Evolutionary conservation across 1,284 basidiomycete genomes (phyloP).

Genomic region (Cryptococcus sp.): DNA sequence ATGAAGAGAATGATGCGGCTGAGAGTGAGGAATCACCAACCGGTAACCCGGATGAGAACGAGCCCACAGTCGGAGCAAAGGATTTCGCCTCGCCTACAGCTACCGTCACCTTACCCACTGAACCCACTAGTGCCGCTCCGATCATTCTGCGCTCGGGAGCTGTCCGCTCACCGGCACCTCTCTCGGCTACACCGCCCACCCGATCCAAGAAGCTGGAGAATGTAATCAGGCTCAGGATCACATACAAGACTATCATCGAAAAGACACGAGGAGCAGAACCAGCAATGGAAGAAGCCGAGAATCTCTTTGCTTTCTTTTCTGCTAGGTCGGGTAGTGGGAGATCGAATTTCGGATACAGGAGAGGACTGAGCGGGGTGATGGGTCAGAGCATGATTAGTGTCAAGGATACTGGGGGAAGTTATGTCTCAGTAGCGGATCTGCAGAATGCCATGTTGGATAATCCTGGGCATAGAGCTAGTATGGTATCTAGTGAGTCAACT

Average conservation of each 20-base stretch:
- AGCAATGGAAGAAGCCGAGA: conserved; percentile 76
- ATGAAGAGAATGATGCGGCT: conserved; percentile 40
- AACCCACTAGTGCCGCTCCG: not conserved
- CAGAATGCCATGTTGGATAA: not conserved
- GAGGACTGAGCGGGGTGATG: not conserved
- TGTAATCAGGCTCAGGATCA: conserved; percentile 80
- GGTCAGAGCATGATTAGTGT: not conserved
- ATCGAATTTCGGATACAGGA: conserved; percentile 11
- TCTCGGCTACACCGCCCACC: conserved; percentile 33
- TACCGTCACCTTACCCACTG: not conserved
- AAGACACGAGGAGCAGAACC: conserved; percentile 79
- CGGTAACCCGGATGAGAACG: not conserved
- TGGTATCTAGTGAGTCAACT: not conserved
- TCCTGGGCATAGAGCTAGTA: not conserved
- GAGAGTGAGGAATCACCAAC: conserved; percentile 1
- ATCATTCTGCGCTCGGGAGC: conserved; percentile 16
- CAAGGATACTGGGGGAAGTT: conserved; percentile 30
- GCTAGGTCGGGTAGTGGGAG: conserved; percentile 31
- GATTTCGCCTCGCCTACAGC: conserved; percentile 18
- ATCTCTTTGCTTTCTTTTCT: conserved; percentile 75
- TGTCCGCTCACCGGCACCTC: conserved; percentile 12
- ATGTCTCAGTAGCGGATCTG: conserved; percentile 9
- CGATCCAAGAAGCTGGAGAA: conserved; percentile 66
- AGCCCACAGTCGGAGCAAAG: conserved; percentile 1
- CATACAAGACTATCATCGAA: conserved; percentile 77